Percentiles rank a stretch among this genome's conserved stretches.
These are phyloP conservation scores for Pseudophaeomoniella oleicola DNA, from an alignment of 2,329 filamentous ascomycete species.

Conservation along the genomic window DNA sequence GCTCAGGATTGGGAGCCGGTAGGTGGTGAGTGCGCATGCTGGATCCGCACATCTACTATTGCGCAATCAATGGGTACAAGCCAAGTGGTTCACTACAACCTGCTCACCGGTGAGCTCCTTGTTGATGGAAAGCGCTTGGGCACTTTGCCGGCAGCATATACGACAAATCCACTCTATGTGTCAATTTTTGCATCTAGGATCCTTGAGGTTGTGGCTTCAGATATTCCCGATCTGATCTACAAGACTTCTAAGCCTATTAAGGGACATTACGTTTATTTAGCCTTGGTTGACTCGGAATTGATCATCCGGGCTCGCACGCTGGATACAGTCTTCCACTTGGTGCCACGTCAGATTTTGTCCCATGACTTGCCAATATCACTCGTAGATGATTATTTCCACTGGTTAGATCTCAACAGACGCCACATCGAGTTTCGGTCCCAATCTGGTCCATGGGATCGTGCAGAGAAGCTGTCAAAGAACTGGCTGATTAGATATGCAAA, in stretches of 20 bases:
- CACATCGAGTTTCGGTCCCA: conserved; percentile 18
- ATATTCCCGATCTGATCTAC: conserved; percentile 21
- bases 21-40: conserved; percentile 1
- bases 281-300: conserved; percentile 14
- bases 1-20: conserved; percentile 7
- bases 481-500: conserved; percentile 11
- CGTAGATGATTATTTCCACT: conserved; percentile 29
- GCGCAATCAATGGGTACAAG: not conserved
- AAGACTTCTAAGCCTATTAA: conserved; percentile 13
- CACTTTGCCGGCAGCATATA: conserved; percentile 15
- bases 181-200: conserved; percentile 11
- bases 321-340: conserved; percentile 13
- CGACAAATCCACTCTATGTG: conserved; percentile 11
- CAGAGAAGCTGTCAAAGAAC: conserved; percentile 6
- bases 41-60: conserved; percentile 4
- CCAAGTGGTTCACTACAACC: conserved; percentile 14
- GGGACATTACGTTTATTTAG: conserved; percentile 14
- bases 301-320: conserved; percentile 16
- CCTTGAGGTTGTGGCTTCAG: conserved; percentile 19
- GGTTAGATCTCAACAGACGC: conserved; percentile 22
- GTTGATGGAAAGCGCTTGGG: conserved; percentile 17
- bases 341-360: conserved; percentile 16
- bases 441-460: conserved; percentile 14
- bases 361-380: conserved; percentile 20
- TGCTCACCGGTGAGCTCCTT: conserved; percentile 18